Conservation (phyloP, 2,329 filamentous ascomycete species). For the Aureobasidium sp. region DNA sequence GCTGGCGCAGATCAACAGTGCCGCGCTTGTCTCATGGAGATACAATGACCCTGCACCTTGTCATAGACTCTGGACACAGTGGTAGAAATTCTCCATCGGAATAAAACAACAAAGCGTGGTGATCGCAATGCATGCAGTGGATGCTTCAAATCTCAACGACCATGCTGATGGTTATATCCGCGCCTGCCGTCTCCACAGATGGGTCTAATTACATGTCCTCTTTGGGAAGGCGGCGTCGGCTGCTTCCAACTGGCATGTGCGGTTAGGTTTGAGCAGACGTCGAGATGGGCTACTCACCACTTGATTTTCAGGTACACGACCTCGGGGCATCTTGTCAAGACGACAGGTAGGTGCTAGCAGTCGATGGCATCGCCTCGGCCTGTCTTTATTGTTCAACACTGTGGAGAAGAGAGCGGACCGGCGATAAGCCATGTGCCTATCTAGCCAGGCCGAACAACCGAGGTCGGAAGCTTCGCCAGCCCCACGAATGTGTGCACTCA, state of each 20-base stretch:
- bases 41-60: not conserved
- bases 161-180: not conserved
- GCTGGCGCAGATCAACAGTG: not conserved
- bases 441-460: not conserved
- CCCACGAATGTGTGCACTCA: not conserved
- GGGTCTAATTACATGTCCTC: not conserved
- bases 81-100: not conserved
- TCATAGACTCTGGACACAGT: not conserved
- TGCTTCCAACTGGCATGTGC: not conserved
- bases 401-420: not conserved
- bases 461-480: not conserved
- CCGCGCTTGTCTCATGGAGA: not conserved
- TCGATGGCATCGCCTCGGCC: not conserved
- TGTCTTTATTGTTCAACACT: not conserved
- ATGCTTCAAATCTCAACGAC: not conserved
- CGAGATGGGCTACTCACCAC: not conserved
- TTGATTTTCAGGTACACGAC: not conserved
- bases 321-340: not conserved
- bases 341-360: not conserved
- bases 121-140: not conserved
- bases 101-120: not conserved
- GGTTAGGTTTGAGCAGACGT: not conserved
- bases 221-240: constrained; percentile 4
- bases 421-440: constrained; percentile 4
- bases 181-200: not conserved